These are phyloP conservation scores for Globisporangium takayamanum DNA, from an alignment of 352 stramenopile species.

Conservation along the genomic window DNA sequence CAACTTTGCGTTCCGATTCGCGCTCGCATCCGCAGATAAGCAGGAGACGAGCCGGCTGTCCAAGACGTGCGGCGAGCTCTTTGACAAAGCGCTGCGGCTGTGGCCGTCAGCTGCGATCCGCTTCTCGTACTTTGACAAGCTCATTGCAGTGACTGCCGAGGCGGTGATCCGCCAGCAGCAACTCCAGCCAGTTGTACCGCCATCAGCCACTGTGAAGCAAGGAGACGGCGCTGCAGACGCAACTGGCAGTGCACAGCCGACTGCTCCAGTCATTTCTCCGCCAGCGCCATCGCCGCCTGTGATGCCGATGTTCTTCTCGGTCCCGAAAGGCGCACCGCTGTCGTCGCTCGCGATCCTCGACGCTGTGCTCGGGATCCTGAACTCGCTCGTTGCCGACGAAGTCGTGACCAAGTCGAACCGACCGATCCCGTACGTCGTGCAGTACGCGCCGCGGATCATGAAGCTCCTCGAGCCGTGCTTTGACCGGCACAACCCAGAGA, in stretches of 20 bases:
- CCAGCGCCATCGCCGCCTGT: conserved; percentile 23
- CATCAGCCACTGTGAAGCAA: conserved; percentile 7
- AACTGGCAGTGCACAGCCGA: conserved; percentile 12
- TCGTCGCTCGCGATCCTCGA: conserved; percentile 85
- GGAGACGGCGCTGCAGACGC: conserved; percentile 1
- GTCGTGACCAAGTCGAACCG: conserved; percentile 71
- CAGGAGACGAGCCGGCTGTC: conserved; percentile 82
- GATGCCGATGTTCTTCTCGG: conserved; percentile 77
- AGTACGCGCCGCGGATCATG: conserved; percentile 86
- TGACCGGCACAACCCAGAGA: conserved; percentile 73
- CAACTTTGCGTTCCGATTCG: conserved; percentile 89
- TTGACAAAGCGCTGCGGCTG: conserved; percentile 79
- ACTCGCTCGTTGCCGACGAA: conserved; percentile 70
- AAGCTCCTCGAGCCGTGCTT: conserved; percentile 88
- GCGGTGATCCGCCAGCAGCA: conserved; percentile 77
- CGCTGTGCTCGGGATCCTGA: conserved; percentile 82
- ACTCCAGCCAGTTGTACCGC: conserved; percentile 10
- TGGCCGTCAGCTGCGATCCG: conserved; percentile 84
- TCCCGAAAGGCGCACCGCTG: conserved; percentile 76
- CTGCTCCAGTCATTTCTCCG: conserved; percentile 19
- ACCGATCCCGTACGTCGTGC: conserved; percentile 74
- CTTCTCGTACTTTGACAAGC: conserved; percentile 89
- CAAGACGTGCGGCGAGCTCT: conserved; percentile 85
- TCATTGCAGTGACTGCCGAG: conserved; percentile 86
- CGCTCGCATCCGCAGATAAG: conserved; percentile 84